Evolutionary conservation across 1,284 basidiomycete genomes (phyloP), one percentile per base, ranked within the genome.

Genomic region (Irpex rosettiformis): DNA sequence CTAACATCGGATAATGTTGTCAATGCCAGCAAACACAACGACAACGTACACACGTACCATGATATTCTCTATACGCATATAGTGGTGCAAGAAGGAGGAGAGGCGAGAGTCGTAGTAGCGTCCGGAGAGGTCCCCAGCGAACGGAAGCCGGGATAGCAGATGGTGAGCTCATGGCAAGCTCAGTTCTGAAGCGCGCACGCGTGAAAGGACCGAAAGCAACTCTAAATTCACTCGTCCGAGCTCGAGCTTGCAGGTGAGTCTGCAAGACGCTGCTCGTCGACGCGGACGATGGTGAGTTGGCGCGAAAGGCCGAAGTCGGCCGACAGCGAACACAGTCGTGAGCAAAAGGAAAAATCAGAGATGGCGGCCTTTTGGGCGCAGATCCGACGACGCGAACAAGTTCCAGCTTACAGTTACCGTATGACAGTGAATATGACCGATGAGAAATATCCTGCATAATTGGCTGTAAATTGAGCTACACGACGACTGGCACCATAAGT

Each of bases 81-180:
- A 64, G 67, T 1, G 75, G 73, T 6, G 69, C 66, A n/a, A 65
- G 63, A 28, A 75, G 42, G 37, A 75, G 59, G n/a, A 77, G 56
- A 18, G 75, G 75, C 10, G 71, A 65, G 40, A 77, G 62, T 47
- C 59, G 67, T 3, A 76, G 62, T 55, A 77, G 57, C 37, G 75
- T 75, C 49, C 66, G 68, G n/a, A 75, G 62, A 10, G 72, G 71
- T 22, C 75, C 75, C 75, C 75, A 77, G 55, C 66, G 68, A 33
- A 55, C 61, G 16, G 61, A 65, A 27, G 61, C n/a, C 11, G 51
- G 21, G 10, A 45, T 24, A 7, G 43, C 16, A 47, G n/a, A 24
- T 47, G 43, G 43, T 24, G 43, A 47, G 43, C 43, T 47, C 22
- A 18, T 47, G 43, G 43, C 43, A 47, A 24, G 18, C 43, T 21